Conservation (phyloP, 768 basidiomycete genomes). For the Baorangia bicolor region DNA sequence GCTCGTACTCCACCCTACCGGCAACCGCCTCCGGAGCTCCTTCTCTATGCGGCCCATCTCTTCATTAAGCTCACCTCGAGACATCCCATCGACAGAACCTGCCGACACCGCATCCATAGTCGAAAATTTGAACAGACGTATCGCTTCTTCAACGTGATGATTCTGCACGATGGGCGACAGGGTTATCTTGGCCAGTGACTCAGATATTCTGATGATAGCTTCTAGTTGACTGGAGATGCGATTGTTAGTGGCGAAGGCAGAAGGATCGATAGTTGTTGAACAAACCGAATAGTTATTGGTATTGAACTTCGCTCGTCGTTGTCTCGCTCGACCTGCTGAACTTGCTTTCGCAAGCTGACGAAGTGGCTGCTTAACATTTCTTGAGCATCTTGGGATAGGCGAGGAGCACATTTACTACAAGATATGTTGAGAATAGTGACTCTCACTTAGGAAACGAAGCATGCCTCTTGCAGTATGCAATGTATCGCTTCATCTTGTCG, state of each 20-base stretch:
- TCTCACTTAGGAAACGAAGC: slow-evolving; percentile 15
- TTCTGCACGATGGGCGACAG: slow-evolving; percentile 82
- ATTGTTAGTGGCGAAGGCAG: slow-evolving; percentile 1
- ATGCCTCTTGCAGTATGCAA: slow-evolving; percentile 93
- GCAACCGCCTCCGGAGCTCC: slow-evolving; percentile 78
- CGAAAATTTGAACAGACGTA: slow-evolving; percentile 96
- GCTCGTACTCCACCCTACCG: slow-evolving; percentile 95
- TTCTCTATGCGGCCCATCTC: slow-evolving; percentile 91
- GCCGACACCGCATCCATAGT: slow-evolving; percentile 99
- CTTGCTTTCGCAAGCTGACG: slow-evolving; percentile 87
- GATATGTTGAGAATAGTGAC: not conserved
- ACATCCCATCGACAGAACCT: slow-evolving; percentile 89
- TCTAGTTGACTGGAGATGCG: slow-evolving; percentile 74
- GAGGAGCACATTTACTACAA: slow-evolving; percentile 90
- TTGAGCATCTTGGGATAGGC: slow-evolving; percentile 89
- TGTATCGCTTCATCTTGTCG: slow-evolving; percentile 98
- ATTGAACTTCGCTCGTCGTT: slow-evolving; percentile 98
- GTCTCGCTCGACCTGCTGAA: slow-evolving; percentile 93
- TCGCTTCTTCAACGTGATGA: slow-evolving; percentile 97
- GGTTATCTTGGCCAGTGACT: slow-evolving; percentile 93
- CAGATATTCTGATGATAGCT: slow-evolving; percentile 98
- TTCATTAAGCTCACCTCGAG: slow-evolving; percentile 87
- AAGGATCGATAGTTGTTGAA: slow-evolving; percentile 4
- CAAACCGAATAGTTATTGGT: slow-evolving; percentile 94
- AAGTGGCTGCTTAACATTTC: slow-evolving; percentile 97